Base-by-base conservation (phyloP, 306 rosid genomes). In the Prunus kanzakura region DNA sequence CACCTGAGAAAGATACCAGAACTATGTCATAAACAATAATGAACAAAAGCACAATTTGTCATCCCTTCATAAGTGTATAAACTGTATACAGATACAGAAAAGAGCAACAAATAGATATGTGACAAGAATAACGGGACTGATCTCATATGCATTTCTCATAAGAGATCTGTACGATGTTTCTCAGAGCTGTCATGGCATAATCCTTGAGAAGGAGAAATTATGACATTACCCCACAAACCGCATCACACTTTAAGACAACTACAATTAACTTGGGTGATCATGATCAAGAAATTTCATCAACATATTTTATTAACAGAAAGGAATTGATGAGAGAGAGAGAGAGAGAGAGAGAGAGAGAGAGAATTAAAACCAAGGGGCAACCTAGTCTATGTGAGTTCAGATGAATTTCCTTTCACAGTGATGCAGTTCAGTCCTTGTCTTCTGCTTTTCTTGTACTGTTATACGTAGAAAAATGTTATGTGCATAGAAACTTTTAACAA, bases 1-100 rank as follows among this genome's bases (percentile, higher is more conserved):
- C 61, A 88, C 94, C 98, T 94, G 79, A 61, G 71, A 83, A 62
- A 67, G 30, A 78, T 64, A 64, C 25, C 69, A 78, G 58, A 46
- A 46, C 46, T 57, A 76, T 70, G 49, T 85, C 75, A 90, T 77
- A 85, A 73, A 76, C 69, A 69, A 72, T 68, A 73, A 74, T 66
- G 64, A 74, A 60, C 64, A 74, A 50, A 46, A 43, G 41, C 57
- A 74, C 23, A 62, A 45, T 41, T 61, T 65, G 3, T 22, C 80
- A 32, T 13, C 30, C 41, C 67, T 64, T 55, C 63, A 10, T 50
- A 57, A 57, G 30, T 10, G 32, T 1, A 70, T 18, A 35, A 32
- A 32, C 38, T 32, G 22, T 6, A 52, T 30, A 1, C 35, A 32
- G 27, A 55, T 38, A 46, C 38, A 77, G 56, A 54, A 51, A 56